Evolutionary conservation across 352 stramenopile genomes (phyloP), one percentile per base, ranked within the genome.

Genomic region (Elongisporangium undulatum): DNA sequence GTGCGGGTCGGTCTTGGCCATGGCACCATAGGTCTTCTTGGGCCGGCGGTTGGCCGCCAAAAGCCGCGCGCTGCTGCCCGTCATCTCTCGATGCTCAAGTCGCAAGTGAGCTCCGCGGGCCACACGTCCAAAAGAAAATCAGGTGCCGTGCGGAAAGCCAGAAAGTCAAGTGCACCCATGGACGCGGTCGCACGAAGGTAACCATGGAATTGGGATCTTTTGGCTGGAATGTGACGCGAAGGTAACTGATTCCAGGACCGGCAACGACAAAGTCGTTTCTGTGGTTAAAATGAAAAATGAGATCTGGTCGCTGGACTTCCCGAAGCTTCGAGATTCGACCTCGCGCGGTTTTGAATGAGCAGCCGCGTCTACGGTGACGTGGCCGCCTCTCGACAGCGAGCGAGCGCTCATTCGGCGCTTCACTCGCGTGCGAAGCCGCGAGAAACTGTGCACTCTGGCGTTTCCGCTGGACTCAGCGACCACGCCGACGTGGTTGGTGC

Each of bases 1-100:
- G 55, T 79, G 80, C 16, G 74, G 74, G 49, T 26, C 19, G 9
- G n/a, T 50, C 24, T 50, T 61, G 45, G 57, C 58, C 34, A 84
- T 77, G 23, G 75, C 76, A 57, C 77, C 79, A 63, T 86, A 84
- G 58, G 75, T 63, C 52, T 61, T 63, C 20, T 45, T 56, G n/a
- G 29, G 29, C 8, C 29, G 29, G 29, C 29, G 29, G 29, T 13
- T 41, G 29, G 29, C 29, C 29, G 29, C 29, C 9, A 41, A 9
- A 15, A 41, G 29, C 29, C 29, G 29, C 29, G 29, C 29, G 29
- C 29, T 41, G 29, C 29, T 41, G 29, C 29, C 29, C 29, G 29
- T 41, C 29, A 41, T 41, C 29, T 41, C 29, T 41, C 29, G 4
- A 13, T 4, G 8, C 29, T 41, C 29, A 41, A 41, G n/a, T 16